Percentiles rank a stretch among this genome's conserved stretches.
Evolutionary conservation across 2,329 filamentous ascomycete genomes (phyloP).

Genomic region (Calycina herbarum): DNA sequence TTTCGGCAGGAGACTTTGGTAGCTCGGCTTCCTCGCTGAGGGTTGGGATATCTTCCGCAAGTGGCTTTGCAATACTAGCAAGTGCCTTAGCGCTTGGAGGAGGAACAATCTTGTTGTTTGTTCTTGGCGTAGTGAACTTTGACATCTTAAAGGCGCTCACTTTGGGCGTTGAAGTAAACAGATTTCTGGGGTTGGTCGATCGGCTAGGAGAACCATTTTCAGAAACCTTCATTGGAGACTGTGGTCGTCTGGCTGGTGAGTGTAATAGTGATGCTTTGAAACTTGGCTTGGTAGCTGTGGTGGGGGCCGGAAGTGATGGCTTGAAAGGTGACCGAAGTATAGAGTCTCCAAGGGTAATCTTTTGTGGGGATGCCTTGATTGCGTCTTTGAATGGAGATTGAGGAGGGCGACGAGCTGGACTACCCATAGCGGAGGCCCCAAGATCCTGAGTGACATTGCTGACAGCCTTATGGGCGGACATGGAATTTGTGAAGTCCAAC

Average conservation of each 20-base stretch:
- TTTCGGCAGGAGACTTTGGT: constrained; percentile 14
- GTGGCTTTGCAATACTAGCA: constrained; percentile 16
- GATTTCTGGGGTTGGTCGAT: constrained; percentile 16
- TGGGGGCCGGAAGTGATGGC: constrained; percentile 29
- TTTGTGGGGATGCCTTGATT: constrained; percentile 57
- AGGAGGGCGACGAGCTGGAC: constrained; percentile 56
- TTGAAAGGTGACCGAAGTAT: constrained; percentile 36
- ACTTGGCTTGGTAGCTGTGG: constrained; percentile 22
- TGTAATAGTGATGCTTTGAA: constrained; percentile 37
- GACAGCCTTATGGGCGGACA: constrained; percentile 35
- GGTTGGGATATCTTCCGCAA: constrained; percentile 15
- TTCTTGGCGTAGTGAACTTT: constrained; percentile 35
- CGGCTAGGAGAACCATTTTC: constrained; percentile 35
- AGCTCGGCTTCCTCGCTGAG: constrained; percentile 2
- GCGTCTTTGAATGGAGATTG: constrained; percentile 55
- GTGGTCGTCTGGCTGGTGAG: constrained; percentile 37
- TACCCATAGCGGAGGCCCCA: constrained; percentile 45
- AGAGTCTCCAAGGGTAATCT: constrained; percentile 35
- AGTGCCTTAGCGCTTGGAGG: constrained; percentile 29
- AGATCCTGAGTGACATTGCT: constrained; percentile 41
- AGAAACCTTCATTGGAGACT: constrained; percentile 36
- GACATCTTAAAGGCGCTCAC: constrained; percentile 35
- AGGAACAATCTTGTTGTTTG: constrained; percentile 29
- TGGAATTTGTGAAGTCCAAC: constrained; percentile 38
- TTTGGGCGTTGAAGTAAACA: constrained; percentile 33